Base-by-base conservation (phyloP, 768 basidiomycete genomes). In the Mycena capillaripes region DNA sequence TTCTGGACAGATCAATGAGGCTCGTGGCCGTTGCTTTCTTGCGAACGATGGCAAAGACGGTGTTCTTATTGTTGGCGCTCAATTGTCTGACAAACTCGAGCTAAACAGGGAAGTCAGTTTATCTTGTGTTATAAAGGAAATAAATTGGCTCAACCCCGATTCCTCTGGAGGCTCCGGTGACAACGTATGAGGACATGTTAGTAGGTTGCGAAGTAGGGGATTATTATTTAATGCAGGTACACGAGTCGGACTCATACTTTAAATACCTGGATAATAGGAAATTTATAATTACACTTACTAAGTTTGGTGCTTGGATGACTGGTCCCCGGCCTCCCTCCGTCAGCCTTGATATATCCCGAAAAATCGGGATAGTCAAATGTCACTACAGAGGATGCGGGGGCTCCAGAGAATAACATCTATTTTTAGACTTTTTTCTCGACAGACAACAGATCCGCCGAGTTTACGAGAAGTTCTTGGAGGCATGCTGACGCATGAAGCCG, bases 41-140 rank as follows among this genome's bases (percentile, higher is more conserved):
- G 46, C 67, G 67, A 17, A 69, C 67, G 50, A 69, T 34, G n/a
- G 67, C 67, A 32, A 69, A 69, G 2, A 69, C 59, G 14, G 19
- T 40, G 40, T 69, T 69, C 1, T 60, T 25, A 12, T 12, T 17
- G 40, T 69, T 40, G 52, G 60, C 60, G 17, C 68, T 69, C 16
- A 69, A 36, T 8, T 69, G 68, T 3, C 7, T 38, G n/a, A 62
- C 68, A 53, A 62, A 69, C 56, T 53, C 68, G 29, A 69, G 52
- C 68, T 69, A 53, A 25, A 30, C 10, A 30, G 19, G 8, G 25
- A 32, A 34, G 27, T 21, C 29, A n/a, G 21, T 12, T 34, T 25
- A 30, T n/a, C n/a, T 25, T n/a, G n/a, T 29, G 48, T 19, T 9
- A 32, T 0, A 21, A 25, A 23, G 10, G 29, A 48, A 46, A 4